Percentiles rank a stretch among this genome's conserved stretches.
Evolutionary conservation across 129 eudicot species (phyloP).

Genomic region (Tanacetum coccineum): DNA sequence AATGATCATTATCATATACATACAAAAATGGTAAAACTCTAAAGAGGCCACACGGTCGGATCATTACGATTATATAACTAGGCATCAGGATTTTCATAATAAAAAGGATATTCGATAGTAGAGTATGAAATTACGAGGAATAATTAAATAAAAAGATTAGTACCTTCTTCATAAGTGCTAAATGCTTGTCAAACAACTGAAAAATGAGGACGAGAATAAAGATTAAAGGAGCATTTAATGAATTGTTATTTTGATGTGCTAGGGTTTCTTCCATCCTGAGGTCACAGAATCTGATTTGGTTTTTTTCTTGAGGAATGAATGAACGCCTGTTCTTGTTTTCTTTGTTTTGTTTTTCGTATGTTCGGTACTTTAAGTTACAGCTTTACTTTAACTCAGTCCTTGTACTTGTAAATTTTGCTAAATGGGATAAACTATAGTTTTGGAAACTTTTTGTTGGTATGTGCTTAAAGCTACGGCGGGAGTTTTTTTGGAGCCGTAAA

Average conservation of each 20-base stretch:
- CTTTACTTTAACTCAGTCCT: neutral
- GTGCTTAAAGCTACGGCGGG: too few relatives aligned
- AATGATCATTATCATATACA: too few relatives aligned
- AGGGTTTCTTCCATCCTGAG: conserved; percentile 40
- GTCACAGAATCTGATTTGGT: conserved; percentile 5
- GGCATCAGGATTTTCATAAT: too few relatives aligned
- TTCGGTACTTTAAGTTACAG: neutral
- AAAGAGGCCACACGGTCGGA: too few relatives aligned
- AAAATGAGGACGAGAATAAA: conserved; percentile 46
- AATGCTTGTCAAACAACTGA: conserved; percentile 45
- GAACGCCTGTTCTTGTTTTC: neutral
- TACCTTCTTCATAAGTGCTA: conserved; percentile 48
- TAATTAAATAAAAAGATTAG: conserved; percentile 11
- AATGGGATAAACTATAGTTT: too few relatives aligned
- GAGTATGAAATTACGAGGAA: neutral
- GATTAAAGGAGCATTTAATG: conserved; percentile 59
- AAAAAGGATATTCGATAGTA: too few relatives aligned
- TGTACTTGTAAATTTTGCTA: neutral
- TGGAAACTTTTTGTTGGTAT: too few relatives aligned
- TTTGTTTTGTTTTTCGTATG: neutral
- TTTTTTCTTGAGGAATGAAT: neutral
- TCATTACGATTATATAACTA: too few relatives aligned
- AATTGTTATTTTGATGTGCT: conserved; percentile 30
- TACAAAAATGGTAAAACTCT: too few relatives aligned
- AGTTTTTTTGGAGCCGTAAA: too few relatives aligned